These are phyloP conservation scores for Exophiala mesophila DNA, from an alignment of 2,329 filamentous ascomycete genomes.

Conservation along the genomic window DNA sequence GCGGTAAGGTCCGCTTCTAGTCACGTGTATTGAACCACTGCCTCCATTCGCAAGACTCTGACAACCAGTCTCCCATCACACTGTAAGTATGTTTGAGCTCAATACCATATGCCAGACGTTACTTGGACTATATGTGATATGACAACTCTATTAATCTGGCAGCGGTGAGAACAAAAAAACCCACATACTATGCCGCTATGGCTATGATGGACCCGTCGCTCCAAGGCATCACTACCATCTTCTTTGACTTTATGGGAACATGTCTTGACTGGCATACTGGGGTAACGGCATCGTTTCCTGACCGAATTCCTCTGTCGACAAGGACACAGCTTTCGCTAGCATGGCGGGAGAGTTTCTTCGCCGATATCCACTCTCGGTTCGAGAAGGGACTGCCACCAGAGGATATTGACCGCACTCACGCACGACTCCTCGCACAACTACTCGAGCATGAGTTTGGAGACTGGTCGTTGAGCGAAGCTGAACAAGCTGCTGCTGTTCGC, in stretches of 20 bases:
- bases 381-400: conserved; percentile 35
- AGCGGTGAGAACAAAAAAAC: too few relatives aligned
- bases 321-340: conserved; percentile 43
- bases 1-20: too few relatives aligned
- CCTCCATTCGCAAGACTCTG: too few relatives aligned
- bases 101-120: too few relatives aligned
- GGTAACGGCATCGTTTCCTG: conserved; percentile 35
- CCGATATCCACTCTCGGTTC: conserved; percentile 40
- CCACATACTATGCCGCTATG: too few relatives aligned
- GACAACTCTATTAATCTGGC: too few relatives aligned
- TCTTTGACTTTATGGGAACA: conserved; percentile 58
- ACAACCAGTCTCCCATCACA: too few relatives aligned
- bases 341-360: conserved; percentile 50
- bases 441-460: conserved; percentile 28
- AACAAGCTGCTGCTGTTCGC: conserved; percentile 26
- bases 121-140: too few relatives aligned
- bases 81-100: too few relatives aligned
- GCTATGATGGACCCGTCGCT: too few relatives aligned
- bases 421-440: conserved; percentile 37
- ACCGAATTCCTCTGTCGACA: conserved; percentile 29
- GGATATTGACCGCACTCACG: conserved; percentile 50
- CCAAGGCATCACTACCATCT: too few relatives aligned
- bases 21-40: too few relatives aligned
- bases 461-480: conserved; percentile 17
- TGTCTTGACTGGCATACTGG: conserved; percentile 52